Conservation (phyloP, 768 basidiomycete species). For the Mycena haematopus region DNA sequence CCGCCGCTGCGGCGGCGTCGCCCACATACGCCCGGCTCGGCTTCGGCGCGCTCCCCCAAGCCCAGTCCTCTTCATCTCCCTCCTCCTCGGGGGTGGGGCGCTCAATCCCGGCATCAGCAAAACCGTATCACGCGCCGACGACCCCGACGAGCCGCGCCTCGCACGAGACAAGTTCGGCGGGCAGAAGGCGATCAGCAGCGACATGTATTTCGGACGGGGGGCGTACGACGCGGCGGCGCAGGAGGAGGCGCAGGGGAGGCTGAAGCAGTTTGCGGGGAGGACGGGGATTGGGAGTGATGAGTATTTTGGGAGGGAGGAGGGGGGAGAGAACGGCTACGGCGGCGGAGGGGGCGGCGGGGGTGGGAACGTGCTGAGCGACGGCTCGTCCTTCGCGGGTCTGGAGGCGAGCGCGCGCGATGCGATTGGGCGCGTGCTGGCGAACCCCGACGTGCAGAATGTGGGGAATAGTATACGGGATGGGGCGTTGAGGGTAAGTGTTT, state of each 20-base stretch:
- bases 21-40: constrained; percentile 26
- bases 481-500: constrained; percentile 74
- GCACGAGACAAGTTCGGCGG: constrained; percentile 90
- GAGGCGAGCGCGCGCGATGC: constrained; percentile 77
- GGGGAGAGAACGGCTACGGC: constrained; percentile 52
- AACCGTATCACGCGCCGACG: constrained; percentile 44
- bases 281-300: constrained; percentile 93
- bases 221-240: constrained; percentile 77
- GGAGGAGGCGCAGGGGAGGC: constrained; percentile 80
- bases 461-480: constrained; percentile 80
- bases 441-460: constrained; percentile 87
- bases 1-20: constrained; percentile 16
- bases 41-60: constrained; percentile 25
- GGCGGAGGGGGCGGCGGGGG: constrained; percentile 28
- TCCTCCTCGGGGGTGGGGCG: neutral
- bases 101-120: constrained; percentile 27
- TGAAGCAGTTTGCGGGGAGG: constrained; percentile 89
- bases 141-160: constrained; percentile 58
- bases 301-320: constrained; percentile 94
- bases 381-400: constrained; percentile 64
- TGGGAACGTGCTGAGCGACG: constrained; percentile 42
- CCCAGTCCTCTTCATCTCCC: neutral
- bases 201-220: constrained; percentile 95
- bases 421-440: constrained; percentile 73
- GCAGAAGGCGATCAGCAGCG: constrained; percentile 97